A percentile compares a stretch with the other conserved stretches of the same genome.
Evolutionary conservation across 345 rosid genomes (phyloP).

Genomic region (Clarkia xantiana): DNA sequence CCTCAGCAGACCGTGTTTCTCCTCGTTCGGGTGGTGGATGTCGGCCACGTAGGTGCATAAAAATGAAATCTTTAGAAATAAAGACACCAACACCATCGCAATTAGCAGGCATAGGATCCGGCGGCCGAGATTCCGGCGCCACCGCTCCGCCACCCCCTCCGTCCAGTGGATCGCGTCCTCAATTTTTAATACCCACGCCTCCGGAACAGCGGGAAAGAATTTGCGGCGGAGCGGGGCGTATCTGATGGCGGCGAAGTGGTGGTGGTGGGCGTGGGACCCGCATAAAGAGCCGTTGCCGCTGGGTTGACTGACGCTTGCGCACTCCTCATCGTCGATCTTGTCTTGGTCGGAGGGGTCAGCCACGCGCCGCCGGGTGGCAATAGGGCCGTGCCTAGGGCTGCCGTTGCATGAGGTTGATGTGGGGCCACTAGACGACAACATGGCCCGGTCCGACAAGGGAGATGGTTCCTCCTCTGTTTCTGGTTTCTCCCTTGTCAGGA

Average conservation of each 20-base stretch:
- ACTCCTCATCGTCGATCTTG: conserved; percentile 15
- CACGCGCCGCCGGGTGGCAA: conserved; percentile 67
- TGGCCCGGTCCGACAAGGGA: conserved; percentile 10
- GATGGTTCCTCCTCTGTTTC: neutral
- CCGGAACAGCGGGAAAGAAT: conserved; percentile 25
- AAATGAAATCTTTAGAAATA: conserved; percentile 39
- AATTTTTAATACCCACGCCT: conserved; percentile 23
- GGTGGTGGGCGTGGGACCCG: conserved; percentile 13
- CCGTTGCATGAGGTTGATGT: conserved; percentile 23
- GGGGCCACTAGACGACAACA: conserved; percentile 40
- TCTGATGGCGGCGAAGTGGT: conserved; percentile 24
- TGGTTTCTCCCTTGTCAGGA: too few species aligned
- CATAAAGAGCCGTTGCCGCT: neutral
- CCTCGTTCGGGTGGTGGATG: conserved; percentile 10
- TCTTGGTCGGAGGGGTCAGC: conserved; percentile 23
- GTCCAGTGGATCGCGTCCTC: conserved; percentile 29
- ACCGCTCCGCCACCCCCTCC: conserved; percentile 25
- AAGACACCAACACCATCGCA: conserved; percentile 40
- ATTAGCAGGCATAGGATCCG: conserved; percentile 31
- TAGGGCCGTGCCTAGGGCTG: conserved; percentile 29
- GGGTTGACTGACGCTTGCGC: conserved; percentile 18
- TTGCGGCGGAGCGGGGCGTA: conserved; percentile 26
- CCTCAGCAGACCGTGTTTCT: conserved; percentile 21
- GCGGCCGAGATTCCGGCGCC: conserved; percentile 36
- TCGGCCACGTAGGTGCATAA: conserved; percentile 25